Evolutionary conservation across 1,284 basidiomycete genomes (phyloP).

Genomic region (Malassezia obtusa): DNA sequence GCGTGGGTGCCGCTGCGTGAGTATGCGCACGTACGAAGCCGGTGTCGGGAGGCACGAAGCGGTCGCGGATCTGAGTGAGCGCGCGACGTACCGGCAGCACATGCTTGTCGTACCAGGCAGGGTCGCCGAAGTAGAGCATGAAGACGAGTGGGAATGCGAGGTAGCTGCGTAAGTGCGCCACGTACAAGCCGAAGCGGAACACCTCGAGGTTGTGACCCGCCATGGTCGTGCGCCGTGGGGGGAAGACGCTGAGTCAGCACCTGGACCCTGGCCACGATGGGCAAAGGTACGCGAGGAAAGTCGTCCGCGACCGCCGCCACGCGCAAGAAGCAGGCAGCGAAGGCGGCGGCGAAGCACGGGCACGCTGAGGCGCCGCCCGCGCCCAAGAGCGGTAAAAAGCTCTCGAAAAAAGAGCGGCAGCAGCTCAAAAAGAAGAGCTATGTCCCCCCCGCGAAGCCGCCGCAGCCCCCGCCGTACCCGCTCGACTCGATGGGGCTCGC

Average conservation of each 20-base stretch:
- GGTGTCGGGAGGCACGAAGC: constrained; percentile 13
- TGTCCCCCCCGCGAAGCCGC: constrained; percentile 53
- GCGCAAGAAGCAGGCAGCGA: constrained; percentile 44
- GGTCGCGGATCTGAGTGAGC: constrained; percentile 6
- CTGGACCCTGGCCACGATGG: constrained; percentile 3
- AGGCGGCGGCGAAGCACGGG: constrained; percentile 32
- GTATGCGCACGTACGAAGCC: constrained; percentile 12
- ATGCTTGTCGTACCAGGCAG: constrained; percentile 14
- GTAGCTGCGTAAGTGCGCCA: constrained; percentile 3
- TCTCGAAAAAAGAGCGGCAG: constrained; percentile 33
- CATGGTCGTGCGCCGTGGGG: background rate
- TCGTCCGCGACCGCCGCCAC: constrained; percentile 44
- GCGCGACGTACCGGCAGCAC: constrained; percentile 12
- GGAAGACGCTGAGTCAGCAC: background rate
- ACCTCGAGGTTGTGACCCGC: constrained; percentile 13
- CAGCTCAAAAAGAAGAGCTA: constrained; percentile 40
- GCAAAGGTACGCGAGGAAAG: constrained; percentile 29
- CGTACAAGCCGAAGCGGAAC: constrained; percentile 17
- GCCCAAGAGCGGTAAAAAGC: constrained; percentile 28
- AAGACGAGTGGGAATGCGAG: constrained; percentile 13
- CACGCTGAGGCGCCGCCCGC: constrained; percentile 19
- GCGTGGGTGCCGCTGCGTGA: constrained; percentile 2
- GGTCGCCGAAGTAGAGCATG: constrained; percentile 20
- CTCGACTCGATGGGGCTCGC: constrained; percentile 75
- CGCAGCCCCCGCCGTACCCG: constrained; percentile 74